Evolutionary conservation across 1,139 yeast species (phyloP).

Genomic region (Saccharomycopsis hybrid): DNA sequence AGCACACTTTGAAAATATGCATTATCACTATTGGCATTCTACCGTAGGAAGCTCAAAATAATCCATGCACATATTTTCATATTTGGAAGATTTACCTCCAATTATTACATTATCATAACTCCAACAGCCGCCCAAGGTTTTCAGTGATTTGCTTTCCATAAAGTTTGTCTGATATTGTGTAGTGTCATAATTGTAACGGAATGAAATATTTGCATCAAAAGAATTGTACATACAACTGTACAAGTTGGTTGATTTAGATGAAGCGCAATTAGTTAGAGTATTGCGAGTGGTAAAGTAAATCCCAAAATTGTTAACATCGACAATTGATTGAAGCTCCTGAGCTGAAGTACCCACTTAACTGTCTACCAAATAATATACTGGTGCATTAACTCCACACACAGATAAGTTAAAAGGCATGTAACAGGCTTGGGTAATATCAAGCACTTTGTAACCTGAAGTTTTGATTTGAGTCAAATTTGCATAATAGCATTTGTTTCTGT

Average conservation of each 20-base stretch:
- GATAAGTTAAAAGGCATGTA: conserved; percentile 15
- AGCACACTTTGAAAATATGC: conserved; percentile 12
- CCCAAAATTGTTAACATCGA: conserved; percentile 19
- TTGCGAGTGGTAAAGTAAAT: conserved; percentile 15
- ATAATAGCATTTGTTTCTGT: background rate
- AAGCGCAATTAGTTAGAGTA: conserved; percentile 12
- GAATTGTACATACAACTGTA: conserved; percentile 17
- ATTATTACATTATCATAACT: conserved; percentile 17
- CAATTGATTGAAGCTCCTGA: conserved; percentile 11
- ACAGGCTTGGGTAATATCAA: conserved; percentile 19
- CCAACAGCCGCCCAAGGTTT: conserved; percentile 15
- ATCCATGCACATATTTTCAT: background rate
- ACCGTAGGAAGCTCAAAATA: conserved; percentile 15
- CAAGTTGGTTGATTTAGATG: conserved; percentile 14
- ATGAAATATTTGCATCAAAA: conserved; percentile 16
- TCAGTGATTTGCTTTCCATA: conserved; percentile 9
- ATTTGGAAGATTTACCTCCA: conserved; percentile 4
- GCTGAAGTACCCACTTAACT: conserved; percentile 15
- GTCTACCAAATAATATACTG: conserved; percentile 14
- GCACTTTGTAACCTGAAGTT: background rate
- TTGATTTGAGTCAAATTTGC: too few relatives aligned
- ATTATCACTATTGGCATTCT: conserved; percentile 8
- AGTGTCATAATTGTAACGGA: conserved; percentile 16
- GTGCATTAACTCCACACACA: conserved; percentile 19
- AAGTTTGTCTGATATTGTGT: conserved; percentile 11